Conservation (phyloP, 805 yeast genomes). For the Saturnispora gosingensis region DNA sequence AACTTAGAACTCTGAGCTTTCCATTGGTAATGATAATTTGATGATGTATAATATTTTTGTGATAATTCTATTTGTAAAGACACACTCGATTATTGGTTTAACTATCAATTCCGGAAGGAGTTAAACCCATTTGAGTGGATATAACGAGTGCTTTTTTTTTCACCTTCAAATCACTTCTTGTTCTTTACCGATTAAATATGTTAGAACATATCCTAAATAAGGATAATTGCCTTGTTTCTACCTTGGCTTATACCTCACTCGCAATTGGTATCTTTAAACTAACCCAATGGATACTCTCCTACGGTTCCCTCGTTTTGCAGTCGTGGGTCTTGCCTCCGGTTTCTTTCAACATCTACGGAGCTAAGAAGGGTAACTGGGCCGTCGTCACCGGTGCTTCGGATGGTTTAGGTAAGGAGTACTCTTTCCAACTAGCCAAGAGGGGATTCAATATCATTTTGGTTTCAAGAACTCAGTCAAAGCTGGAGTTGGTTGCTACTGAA, state of each 20-base stretch:
- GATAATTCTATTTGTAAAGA: not conserved
- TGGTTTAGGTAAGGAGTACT: constrained; percentile 92
- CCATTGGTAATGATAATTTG: not conserved
- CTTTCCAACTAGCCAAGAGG: constrained; percentile 72
- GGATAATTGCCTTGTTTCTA: constrained; percentile 8
- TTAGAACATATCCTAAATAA: not conserved
- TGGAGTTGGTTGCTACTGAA: constrained; percentile 56
- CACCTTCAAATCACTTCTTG: not conserved
- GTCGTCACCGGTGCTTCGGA: constrained; percentile 96
- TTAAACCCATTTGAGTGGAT: not conserved
- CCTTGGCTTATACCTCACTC: constrained; percentile 33
- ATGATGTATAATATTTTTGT: not conserved
- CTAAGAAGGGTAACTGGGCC: constrained; percentile 74
- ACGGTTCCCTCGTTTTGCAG: constrained; percentile 47
- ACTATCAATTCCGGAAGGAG: not conserved
- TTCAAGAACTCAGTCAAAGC: constrained; percentile 69
- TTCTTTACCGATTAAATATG: not conserved
- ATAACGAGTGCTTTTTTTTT: not conserved
- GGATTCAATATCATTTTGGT: constrained; percentile 80
- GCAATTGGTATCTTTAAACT: constrained; percentile 57
- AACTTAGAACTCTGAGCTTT: constrained; percentile 21
- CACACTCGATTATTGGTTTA: not conserved
- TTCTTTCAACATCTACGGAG: constrained; percentile 63
- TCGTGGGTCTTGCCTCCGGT: constrained; percentile 56
- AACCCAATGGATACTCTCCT: constrained; percentile 41